Conservation (phyloP, 1,139 yeast species). For the Geotrichum bryndzae region DNA sequence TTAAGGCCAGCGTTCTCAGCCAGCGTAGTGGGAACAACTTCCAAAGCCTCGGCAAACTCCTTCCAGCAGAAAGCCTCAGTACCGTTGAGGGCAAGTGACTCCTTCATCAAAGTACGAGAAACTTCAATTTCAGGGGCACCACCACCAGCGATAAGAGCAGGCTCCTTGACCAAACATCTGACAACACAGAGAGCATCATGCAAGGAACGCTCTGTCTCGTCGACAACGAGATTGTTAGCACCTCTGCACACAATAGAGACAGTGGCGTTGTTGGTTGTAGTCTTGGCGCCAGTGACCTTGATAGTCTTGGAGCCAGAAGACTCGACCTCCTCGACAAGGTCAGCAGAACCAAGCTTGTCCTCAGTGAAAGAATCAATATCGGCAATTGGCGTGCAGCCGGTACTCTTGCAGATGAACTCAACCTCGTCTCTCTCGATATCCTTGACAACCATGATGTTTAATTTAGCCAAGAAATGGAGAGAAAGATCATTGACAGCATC, state of each 20-base stretch:
- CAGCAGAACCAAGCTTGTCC: conserved; percentile 88
- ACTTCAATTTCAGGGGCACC: conserved; percentile 98
- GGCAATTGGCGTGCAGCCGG: conserved; percentile 94
- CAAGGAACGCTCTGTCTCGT: conserved; percentile 92
- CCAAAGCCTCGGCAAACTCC: conserved; percentile 93
- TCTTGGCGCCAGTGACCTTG: conserved; percentile 80
- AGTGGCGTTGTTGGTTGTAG: conserved; percentile 52
- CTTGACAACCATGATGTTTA: conserved; percentile 88
- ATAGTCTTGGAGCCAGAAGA: conserved; percentile 91
- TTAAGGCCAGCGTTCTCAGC: conserved; percentile 98
- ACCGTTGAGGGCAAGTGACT: conserved; percentile 73
- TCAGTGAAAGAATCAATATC: conserved; percentile 90
- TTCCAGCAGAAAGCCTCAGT: conserved; percentile 92
- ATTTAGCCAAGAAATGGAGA: conserved; percentile 84
- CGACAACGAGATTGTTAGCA: conserved; percentile 81
- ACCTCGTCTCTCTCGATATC: conserved; percentile 96
- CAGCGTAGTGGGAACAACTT: conserved; percentile 91
- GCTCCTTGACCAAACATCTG: conserved; percentile 89
- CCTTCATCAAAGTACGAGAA: conserved; percentile 71
- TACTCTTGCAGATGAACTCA: conserved; percentile 84
- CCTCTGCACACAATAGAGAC: conserved; percentile 93
- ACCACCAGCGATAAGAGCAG: conserved; percentile 95
- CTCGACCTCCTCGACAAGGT: conserved; percentile 85
- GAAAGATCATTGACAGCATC: conserved; percentile 98
- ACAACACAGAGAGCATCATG: conserved; percentile 97